These are phyloP conservation scores for Trichosporon faecale DNA, from an alignment of 1,284 basidiomycete species.

Conservation along the genomic window DNA sequence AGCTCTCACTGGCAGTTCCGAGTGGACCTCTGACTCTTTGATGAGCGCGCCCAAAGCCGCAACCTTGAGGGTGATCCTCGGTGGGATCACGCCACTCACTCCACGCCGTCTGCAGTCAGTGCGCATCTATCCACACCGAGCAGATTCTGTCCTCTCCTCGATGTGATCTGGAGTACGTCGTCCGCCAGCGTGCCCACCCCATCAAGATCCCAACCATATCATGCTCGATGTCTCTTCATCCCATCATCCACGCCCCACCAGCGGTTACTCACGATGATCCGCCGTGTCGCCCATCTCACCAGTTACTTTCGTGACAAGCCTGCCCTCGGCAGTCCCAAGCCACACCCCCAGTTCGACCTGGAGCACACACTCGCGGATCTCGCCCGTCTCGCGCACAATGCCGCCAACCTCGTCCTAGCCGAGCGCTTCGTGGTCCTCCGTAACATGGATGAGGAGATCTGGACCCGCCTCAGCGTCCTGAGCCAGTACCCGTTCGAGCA, in stretches of 20 bases:
- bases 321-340: neutral
- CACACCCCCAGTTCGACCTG: neutral
- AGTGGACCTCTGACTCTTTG: no score
- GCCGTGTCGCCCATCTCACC: neutral
- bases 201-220: neutral
- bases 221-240: neutral
- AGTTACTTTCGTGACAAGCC: no score
- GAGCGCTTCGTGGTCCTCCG: neutral
- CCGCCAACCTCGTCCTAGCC: neutral
- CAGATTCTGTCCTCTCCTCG: neutral
- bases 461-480: neutral
- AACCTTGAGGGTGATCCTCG: no score
- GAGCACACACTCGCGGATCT: neutral
- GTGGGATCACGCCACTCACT: neutral
- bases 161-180: neutral
- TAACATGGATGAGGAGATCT: neutral
- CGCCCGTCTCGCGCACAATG: neutral
- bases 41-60: no score
- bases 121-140: neutral
- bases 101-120: neutral
- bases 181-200: neutral
- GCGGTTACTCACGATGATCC: neutral
- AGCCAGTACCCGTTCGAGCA: neutral
- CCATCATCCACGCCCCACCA: no score
- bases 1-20: no score